These are phyloP conservation scores for Claviceps monticola DNA, from an alignment of 2,329 filamentous ascomycete species.

Conservation along the genomic window DNA sequence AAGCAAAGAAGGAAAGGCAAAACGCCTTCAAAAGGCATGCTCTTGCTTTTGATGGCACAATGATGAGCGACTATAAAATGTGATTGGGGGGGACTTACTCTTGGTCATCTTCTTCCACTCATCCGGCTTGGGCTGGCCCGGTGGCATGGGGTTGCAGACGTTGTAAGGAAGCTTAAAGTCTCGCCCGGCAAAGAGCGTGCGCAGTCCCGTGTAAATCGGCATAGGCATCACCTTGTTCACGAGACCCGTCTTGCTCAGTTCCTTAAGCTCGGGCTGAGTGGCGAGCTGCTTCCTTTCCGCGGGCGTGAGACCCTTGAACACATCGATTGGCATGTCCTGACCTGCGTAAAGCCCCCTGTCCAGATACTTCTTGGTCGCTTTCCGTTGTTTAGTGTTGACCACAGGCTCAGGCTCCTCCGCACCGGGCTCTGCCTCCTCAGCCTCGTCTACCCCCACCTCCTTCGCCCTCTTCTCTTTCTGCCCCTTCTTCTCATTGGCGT, in stretches of 20 bases:
- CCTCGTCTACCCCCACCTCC: background rate
- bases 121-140: slow-evolving; percentile 78
- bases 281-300: slow-evolving; percentile 38
- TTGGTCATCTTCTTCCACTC: slow-evolving; percentile 87
- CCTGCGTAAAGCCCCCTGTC: slow-evolving; percentile 77
- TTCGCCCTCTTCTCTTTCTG: background rate
- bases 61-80: background rate
- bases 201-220: slow-evolving; percentile 66
- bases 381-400: slow-evolving; percentile 26
- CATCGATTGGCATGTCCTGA: slow-evolving; percentile 44
- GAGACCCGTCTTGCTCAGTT: slow-evolving; percentile 21
- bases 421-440: background rate
- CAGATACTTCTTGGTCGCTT: slow-evolving; percentile 58
- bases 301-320: slow-evolving; percentile 32
- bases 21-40: background rate
- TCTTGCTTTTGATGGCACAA: background rate
- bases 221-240: slow-evolving; percentile 51
- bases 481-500: too few relatives aligned
- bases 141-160: slow-evolving; percentile 73
- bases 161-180: slow-evolving; percentile 86
- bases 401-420: slow-evolving; percentile 14
- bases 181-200: slow-evolving; percentile 54
- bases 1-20: background rate
- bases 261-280: slow-evolving; percentile 31
- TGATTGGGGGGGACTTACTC: slow-evolving; percentile 37